Percentiles rank a stretch among this genome's conserved stretches.
These are phyloP conservation scores for Neurospora sp. DNA, from an alignment of 495 filamentous ascomycete genomes.

Conservation along the genomic window DNA sequence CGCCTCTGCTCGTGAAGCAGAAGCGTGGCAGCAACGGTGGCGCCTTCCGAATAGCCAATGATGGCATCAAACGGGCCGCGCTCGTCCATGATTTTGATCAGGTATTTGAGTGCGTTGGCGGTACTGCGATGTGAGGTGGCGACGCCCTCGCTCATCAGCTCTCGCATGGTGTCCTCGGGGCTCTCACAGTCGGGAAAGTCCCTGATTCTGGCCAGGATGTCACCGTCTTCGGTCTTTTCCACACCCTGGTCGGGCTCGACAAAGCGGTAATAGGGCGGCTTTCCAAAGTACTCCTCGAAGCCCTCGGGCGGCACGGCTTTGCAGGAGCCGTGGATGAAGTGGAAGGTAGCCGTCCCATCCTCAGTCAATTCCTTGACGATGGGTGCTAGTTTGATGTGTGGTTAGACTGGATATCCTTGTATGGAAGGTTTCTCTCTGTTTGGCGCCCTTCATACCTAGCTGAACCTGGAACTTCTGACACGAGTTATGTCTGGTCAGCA, in stretches of 20 bases:
- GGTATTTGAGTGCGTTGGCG: constrained; percentile 31
- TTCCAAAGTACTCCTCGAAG: constrained; percentile 43
- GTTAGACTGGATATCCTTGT: background rate
- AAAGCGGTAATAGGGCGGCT: constrained; percentile 40
- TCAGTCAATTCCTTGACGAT: constrained; percentile 36
- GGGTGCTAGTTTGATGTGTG: constrained; percentile 22
- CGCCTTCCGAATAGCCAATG: constrained; percentile 55
- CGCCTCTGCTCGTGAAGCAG: constrained; percentile 43
- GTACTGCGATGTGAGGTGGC: constrained; percentile 32
- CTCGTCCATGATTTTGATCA: constrained; percentile 39
- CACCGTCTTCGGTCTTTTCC: constrained; percentile 30
- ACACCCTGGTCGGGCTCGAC: constrained; percentile 35
- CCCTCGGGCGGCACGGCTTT: constrained; percentile 38
- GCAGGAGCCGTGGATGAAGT: constrained; percentile 38
- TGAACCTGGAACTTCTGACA: constrained; percentile 43
- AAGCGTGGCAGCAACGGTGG: constrained; percentile 45
- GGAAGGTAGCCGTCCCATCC: constrained; percentile 33
- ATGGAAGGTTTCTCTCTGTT: background rate
- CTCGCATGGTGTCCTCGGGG: constrained; percentile 40
- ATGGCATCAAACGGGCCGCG: constrained; percentile 42
- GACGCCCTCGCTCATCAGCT: constrained; percentile 39
- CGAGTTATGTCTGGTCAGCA: constrained; percentile 1
- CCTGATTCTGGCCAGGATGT: constrained; percentile 39
- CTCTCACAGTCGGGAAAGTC: constrained; percentile 39
- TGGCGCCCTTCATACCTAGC: constrained; percentile 23